Evolutionary conservation across 352 stramenopile species (phyloP), one percentile per base, ranked within the genome.

Genomic region (Globisporangium parvum): DNA sequence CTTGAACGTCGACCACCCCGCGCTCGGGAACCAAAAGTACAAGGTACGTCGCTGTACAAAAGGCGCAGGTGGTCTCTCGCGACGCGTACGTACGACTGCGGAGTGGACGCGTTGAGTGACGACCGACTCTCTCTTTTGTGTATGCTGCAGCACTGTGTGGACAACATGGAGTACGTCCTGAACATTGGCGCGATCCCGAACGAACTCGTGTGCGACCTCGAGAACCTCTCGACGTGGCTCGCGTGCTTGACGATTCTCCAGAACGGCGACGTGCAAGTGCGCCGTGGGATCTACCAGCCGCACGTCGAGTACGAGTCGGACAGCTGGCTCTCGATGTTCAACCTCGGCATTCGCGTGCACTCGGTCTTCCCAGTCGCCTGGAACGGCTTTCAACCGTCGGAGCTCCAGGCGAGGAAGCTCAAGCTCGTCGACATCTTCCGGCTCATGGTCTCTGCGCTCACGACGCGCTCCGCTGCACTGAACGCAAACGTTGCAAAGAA

Each of bases 241-340:
- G 72, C 73, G 2, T 93, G 77, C 41, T 59, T 94, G 37, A 65
- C 68, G 23, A 70, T 85, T 50, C 57, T 65, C 20, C 58, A 94
- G 77, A 84, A 87, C 48, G 81, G 78, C 17, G 85, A 95, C 64
- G 55, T 76, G 39, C 83, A 95, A 71, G 55, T 69, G 14, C 81
- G 85, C 40, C 73, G 83, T 53, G 73, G 81, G 23, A 77, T 91
- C 24, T 55, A 83, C 51, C 67, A 93, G 57, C 80, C 77, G 55
- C 85, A 95, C 47, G 81, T 95, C 33, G 85, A 95, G 67, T 95
- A 93, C 54, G 85, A 95, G 57, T 92, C 83, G 3, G 85, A 95
- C 51, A 92, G 74, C 44, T 95, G 85, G 85, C 59, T 95, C 45
- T 86, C 83, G 6, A 93, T 93, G 74, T 95, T 95, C 61, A 95